phyloP scores from a whole-genome alignment of 306 rosid genomes.

The Pachyrhizus erosus region DNA sequence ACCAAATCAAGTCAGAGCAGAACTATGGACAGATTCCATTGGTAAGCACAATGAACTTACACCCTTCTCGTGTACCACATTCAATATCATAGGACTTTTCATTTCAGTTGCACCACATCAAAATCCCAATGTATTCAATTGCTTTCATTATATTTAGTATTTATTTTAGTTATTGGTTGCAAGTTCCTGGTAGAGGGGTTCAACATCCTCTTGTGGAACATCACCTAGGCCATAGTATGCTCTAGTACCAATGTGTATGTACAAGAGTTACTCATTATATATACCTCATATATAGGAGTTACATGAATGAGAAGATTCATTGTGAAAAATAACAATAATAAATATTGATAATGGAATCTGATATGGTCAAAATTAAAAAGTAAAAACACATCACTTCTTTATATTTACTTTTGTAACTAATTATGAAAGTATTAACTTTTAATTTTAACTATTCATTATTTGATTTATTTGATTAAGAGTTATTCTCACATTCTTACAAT shows the following conservation, averaged over 20 bases:
- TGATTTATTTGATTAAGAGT: background rate
- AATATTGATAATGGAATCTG: background rate
- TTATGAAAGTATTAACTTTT: background rate
- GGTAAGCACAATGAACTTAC: conserved; percentile 54
- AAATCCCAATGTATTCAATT: background rate
- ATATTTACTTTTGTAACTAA: background rate
- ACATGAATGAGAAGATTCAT: background rate
- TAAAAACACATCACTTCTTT: background rate
- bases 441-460: background rate
- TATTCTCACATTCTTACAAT: background rate
- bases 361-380: background rate
- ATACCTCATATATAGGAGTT: background rate
- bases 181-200: background rate
- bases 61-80: background rate
- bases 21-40: conserved; percentile 77
- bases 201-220: background rate
- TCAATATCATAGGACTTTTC: background rate
- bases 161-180: background rate
- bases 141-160: background rate
- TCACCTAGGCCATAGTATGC: background rate
- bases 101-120: background rate
- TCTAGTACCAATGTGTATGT: background rate
- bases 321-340: background rate
- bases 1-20: conserved; percentile 86
- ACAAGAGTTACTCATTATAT: background rate